Base-by-base conservation (phyloP, 495 filamentous ascomycete species). In the Penicillium crystallinum region DNA sequence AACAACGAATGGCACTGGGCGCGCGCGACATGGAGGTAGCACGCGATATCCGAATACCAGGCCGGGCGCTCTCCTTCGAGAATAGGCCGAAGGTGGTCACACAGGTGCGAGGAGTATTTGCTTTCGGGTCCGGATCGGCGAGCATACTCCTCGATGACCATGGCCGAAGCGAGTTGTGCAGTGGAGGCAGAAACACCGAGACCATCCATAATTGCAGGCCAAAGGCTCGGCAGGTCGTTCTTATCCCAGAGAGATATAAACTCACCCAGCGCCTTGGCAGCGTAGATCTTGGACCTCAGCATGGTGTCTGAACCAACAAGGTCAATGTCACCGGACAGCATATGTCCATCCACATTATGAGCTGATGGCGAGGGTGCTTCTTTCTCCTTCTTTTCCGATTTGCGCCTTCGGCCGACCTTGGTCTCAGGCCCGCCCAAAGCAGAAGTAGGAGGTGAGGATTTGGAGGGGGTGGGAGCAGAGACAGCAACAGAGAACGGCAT, bases 251-350 rank as follows among this genome's bases (percentile, higher is more conserved):
- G 46, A 37, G 51, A 67, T 2, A 77, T 58, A 21, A 77, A 54
- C 39, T 75, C 61, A 25, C 92, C 93, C 57, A 97, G 80, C 12
- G 93, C 95, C 62, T 78, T 81, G 17, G 91, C 87, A 6, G 91
- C 89, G 61, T 82, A 87, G 33, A 96, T 85, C 65, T 91, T 90
- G 6, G 91, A 96, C 57, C 91, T 81, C 48, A 97, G 78, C 59
- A 98, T 80, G 4, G 83, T 85, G 49, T 98, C 95, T 43, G 85
- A 75, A 39, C 95, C 91, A 23, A 97, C 91, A 36, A 98, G 74
- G 58, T 98, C 93, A 46, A 97, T 85, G 62, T 98, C 93, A 37
- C 93, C 93, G 60, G 90, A 88, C 70, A 98, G 89, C 89, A 98
- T 97, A 61, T 95, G 90, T 15, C 90, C 93, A 63, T 98, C 93